Conservation (phyloP, 306 rosid genomes). For the Cucumis melo region DNA sequence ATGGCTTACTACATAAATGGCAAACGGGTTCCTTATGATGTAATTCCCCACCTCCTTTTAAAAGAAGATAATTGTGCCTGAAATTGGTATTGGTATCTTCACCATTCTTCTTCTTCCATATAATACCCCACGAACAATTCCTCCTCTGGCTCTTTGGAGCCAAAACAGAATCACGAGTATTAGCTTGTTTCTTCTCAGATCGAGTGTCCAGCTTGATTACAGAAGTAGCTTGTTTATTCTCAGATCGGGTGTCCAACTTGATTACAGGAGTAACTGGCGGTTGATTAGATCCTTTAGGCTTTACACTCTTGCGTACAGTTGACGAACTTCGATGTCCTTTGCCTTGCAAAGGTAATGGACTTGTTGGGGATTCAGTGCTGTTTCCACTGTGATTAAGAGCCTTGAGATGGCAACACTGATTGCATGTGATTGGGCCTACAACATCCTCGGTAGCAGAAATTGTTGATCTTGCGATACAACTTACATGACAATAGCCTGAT, state of each 20-base stretch:
- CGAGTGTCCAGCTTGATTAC: neutral
- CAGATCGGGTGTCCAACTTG: constrained; percentile 23
- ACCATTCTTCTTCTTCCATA: constrained; percentile 65
- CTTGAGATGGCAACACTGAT: constrained; percentile 46
- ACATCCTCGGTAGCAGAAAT: constrained; percentile 27
- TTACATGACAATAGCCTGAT: constrained; percentile 66
- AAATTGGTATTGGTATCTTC: constrained; percentile 37
- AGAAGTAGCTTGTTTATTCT: constrained; percentile 26
- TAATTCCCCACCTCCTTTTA: constrained; percentile 35
- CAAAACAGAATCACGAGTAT: constrained; percentile 25
- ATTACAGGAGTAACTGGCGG: constrained; percentile 16
- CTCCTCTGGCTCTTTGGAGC: constrained; percentile 32
- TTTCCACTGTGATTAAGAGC: constrained; percentile 32
- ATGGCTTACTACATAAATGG: constrained; percentile 57
- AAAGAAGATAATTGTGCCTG: constrained; percentile 54
- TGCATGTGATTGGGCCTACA: constrained; percentile 47
- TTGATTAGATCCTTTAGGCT: constrained; percentile 24
- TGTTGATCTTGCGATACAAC: constrained; percentile 42
- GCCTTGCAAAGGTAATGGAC: constrained; percentile 54
- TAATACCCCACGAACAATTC: constrained; percentile 68
- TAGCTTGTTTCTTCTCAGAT: neutral
- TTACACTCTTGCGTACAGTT: constrained; percentile 29
- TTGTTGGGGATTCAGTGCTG: constrained; percentile 63
- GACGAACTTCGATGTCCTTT: constrained; percentile 28
- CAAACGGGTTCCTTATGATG: constrained; percentile 42